A percentile compares a stretch with the other conserved stretches of the same genome.
Conservation (phyloP, 2,329 filamentous ascomycete genomes). For the Coniosporium tulheliwenetii region DNA sequence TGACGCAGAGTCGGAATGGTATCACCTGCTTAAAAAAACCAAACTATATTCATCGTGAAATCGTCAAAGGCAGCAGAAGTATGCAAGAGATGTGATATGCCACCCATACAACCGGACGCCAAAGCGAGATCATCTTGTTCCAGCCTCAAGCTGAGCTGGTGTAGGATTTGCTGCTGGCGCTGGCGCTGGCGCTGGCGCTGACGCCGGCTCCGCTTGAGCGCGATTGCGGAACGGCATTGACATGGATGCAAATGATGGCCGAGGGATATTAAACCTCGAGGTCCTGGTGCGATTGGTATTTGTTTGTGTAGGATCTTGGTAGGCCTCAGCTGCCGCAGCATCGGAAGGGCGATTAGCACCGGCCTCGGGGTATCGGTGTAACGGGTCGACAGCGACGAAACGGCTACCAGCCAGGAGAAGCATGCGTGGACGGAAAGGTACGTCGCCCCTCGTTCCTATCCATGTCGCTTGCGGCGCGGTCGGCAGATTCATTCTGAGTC, state of each 20-base stretch:
- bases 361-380: not conserved
- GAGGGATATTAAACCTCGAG: not conserved
- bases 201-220: not conserved
- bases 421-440: not conserved
- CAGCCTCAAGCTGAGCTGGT: not conserved
- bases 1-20: too few species aligned
- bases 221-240: not conserved
- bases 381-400: not conserved
- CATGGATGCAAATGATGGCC: too few species aligned
- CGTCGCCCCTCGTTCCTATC: not conserved
- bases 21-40: too few species aligned
- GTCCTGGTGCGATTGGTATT: not conserved
- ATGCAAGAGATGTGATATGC: too few species aligned
- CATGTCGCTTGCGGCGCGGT: conserved; percentile 1
- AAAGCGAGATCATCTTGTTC: not conserved
- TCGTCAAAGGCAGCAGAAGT: too few species aligned
- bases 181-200: not conserved
- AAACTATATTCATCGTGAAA: too few species aligned
- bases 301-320: not conserved
- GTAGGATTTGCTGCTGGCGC: not conserved
- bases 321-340: not conserved
- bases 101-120: too few species aligned
- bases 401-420: not conserved
- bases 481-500: conserved; percentile 11
- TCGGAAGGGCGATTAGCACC: not conserved